Evolutionary conservation across 176 grass and related monocot genomes (phyloP).

Genomic region (Microstegium vimineum): DNA sequence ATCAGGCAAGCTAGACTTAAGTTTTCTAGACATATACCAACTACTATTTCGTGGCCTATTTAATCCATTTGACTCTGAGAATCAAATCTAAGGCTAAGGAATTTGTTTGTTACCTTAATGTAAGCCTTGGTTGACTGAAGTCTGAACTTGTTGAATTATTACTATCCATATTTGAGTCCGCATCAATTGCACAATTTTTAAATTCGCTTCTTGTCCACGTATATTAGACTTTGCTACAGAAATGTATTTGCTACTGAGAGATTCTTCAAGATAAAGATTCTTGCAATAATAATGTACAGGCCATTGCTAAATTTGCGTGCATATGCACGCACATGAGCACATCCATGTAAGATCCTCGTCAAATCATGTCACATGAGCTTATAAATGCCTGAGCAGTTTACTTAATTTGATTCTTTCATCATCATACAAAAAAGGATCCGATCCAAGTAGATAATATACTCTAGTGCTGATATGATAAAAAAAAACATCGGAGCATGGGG

Average conservation of each 20-base stretch:
- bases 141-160: not conserved
- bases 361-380: constrained; percentile 21
- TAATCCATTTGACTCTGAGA: not conserved
- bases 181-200: not conserved
- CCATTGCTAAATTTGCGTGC: constrained; percentile 8
- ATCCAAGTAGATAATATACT: not conserved
- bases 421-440: not conserved
- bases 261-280: constrained; percentile 24
- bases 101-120: not conserved
- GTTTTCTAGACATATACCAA: not conserved
- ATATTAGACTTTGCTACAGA: not conserved
- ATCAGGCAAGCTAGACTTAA: not conserved
- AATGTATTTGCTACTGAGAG: not conserved
- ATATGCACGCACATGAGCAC: constrained; percentile 15
- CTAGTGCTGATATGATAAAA: not conserved
- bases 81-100: not conserved
- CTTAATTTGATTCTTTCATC: not conserved
- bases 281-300: constrained; percentile 15
- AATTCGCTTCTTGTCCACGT: not conserved
- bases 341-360: constrained; percentile 33
- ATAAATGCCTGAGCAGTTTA: constrained; percentile 1
- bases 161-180: not conserved
- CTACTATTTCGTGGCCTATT: not conserved
- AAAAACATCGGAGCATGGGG: not conserved
- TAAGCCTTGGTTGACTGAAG: not conserved